Conservation (phyloP, 164 flowering plant genomes). For the Sextonia rubra region DNA sequence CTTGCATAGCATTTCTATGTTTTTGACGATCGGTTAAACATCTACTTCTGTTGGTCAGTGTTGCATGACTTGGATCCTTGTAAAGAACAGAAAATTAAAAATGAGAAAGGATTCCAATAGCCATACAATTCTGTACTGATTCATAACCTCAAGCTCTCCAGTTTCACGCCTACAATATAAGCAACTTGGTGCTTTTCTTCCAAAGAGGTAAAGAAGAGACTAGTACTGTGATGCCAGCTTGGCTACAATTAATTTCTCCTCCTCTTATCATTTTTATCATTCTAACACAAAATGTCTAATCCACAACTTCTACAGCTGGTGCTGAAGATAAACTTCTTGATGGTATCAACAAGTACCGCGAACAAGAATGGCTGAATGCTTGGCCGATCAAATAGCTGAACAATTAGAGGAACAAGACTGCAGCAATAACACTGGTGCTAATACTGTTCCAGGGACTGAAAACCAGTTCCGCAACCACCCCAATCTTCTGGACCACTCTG, state of each 20-base stretch:
- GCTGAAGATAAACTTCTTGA: constrained; percentile 61
- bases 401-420: constrained; percentile 49
- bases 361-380: constrained; percentile 71
- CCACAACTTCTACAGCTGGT: constrained; percentile 32
- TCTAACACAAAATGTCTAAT: background rate
- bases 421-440: constrained; percentile 27
- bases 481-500: constrained; percentile 45
- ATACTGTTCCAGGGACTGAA: constrained; percentile 31
- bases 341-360: constrained; percentile 62
- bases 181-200: no score
- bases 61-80: background rate
- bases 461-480: constrained; percentile 41
- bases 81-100: no score
- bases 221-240: background rate
- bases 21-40: background rate
- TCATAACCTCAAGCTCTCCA: no score
- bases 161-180: background rate
- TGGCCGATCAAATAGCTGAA: constrained; percentile 65
- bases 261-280: background rate
- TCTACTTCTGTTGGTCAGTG: background rate
- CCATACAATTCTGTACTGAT: background rate
- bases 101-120: background rate
- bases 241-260: background rate
- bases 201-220: no score
- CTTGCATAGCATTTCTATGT: background rate